Base-by-base conservation (phyloP, 768 basidiomycete genomes). In the Boletus eberwhitei region DNA sequence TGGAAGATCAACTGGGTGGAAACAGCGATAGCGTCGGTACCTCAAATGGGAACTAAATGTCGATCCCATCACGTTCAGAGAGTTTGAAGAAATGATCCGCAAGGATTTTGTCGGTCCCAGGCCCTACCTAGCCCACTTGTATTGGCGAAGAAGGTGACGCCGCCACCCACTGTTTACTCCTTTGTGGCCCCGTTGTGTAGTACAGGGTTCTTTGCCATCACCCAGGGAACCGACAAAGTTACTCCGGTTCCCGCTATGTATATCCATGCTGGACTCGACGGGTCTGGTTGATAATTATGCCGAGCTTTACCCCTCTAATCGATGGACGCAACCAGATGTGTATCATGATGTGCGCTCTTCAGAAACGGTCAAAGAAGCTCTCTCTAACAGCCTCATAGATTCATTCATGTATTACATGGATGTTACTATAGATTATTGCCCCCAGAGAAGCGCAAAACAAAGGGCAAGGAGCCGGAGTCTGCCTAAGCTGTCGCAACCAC, bases 381-480 rank as follows among this genome's bases (percentile, higher is more conserved):
- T 78, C 60, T 69, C 70, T 5, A 78, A 74, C 59, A 83, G 82
- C 12, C 80, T 93, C 53, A 74, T 82, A 32, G 84, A 88, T 61
- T 88, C 88, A 0, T 88, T 88, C 72, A 85, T 86, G 2, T 98
- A 98, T 66, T 90, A 84, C 59, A 90, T 98, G 89, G 96, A 99
- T 63, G 97, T 74, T 32, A 77, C 79, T 4, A 80, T 85, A 0
- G 79, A 84, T 5, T 84, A 86, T 17, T 75, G 81, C 37, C 78
- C 68, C 8, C 73, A 74, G 50, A 74, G 82, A 42, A 88, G 86
- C 64, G 80, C 86, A 24, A 93, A 92, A 71, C 84, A 9, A 94
- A 89, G 64, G 90, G 88, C 52, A 93, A 91, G 69, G 90, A 90
- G 52, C 86, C 87, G 1, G 91, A 95, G 49, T 71, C 80, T 2